Evolutionary conservation across 1,284 basidiomycete species (phyloP), one percentile per base, ranked within the genome.

Genomic region (Cryptococcus deneoformans): DNA sequence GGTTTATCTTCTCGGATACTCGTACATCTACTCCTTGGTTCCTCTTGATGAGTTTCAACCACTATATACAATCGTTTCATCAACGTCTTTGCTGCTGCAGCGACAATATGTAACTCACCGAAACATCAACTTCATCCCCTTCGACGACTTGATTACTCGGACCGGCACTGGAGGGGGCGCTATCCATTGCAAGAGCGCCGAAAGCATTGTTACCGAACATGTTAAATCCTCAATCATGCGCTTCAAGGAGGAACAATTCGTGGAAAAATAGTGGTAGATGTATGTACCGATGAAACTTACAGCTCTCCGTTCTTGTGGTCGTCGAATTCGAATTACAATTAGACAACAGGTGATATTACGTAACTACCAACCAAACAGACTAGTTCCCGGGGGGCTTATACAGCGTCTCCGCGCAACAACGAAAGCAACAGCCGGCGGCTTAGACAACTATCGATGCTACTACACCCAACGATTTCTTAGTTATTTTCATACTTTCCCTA

Each of bases 11-110:
- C 40, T 75, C 72, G 1, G 66, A 53, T 0, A 78, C 73, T 16
- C 73, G 62, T 6, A 78, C 77, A 42, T 72, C 65, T n/a, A 75
- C 72, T 61, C 78, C 78, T 47, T 74, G 65, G 44, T 75, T 75
- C 3, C 75, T 71, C 58, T 74, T 76, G 60, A 71, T 65, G 7
- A 79, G 69, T 46, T 66, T 60, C n/a, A 79, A 61, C 77, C 77
- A 79, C 77, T 79, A 44, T n/a, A 10, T 11, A 29, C 29, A 39
- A 44, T 60, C 35, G 59, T 49, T 46, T 24, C 24, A 10, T 24
- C 34, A 10, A 20, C 29, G 24, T n/a, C 20, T 36, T 47, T 40
- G n/a, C 16, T 14, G 29, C 6, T 7, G 20, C 35, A 8, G 16
- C 10, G 37, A 8, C 36, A 9, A 3, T n/a, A 29, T 37, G 16